Percentiles rank a stretch among this genome's conserved stretches.
These are phyloP conservation scores for Nakaseomyces bracarensis DNA, from an alignment of 1,139 yeast species.

Conservation along the genomic window DNA sequence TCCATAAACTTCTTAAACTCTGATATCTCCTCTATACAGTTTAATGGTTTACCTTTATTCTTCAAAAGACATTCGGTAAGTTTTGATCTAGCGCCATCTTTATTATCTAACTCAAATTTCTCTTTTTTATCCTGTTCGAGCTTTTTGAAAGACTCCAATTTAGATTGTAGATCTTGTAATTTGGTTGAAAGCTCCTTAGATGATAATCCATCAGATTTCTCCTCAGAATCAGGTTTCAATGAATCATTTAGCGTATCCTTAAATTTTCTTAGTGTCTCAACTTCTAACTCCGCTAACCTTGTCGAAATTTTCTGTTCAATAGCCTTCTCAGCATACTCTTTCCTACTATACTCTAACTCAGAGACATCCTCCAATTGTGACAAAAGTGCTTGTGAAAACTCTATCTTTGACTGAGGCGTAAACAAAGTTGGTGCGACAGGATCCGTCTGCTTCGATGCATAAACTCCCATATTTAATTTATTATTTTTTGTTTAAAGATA, in stretches of 20 bases:
- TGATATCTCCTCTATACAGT: slow-evolving; percentile 84
- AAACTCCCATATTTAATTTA: slow-evolving; percentile 11
- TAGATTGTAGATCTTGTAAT: slow-evolving; percentile 40
- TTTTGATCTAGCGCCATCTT: slow-evolving; percentile 31
- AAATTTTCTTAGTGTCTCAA: slow-evolving; percentile 49
- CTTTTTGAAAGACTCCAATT: slow-evolving; percentile 33
- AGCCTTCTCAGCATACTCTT: slow-evolving; percentile 68
- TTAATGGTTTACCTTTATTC: slow-evolving; percentile 66
- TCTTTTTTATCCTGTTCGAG: slow-evolving; percentile 30
- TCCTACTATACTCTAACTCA: slow-evolving; percentile 77
- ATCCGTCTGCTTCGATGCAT: slow-evolving; percentile 13
- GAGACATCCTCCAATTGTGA: slow-evolving; percentile 62
- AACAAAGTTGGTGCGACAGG: slow-evolving; percentile 10
- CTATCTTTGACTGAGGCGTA: slow-evolving; percentile 61
- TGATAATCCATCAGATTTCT: slow-evolving; percentile 24
- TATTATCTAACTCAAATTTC: slow-evolving; percentile 14
- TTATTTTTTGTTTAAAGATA: background rate
- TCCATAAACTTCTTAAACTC: slow-evolving; percentile 44
- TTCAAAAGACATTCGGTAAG: slow-evolving; percentile 60
- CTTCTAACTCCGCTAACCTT: slow-evolving; percentile 55
- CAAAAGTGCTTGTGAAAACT: slow-evolving; percentile 60
- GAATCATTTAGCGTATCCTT: slow-evolving; percentile 44
- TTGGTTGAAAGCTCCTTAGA: slow-evolving; percentile 35
- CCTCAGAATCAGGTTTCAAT: slow-evolving; percentile 33
- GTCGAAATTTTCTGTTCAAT: slow-evolving; percentile 69